Base-by-base conservation (phyloP, 108 stramenopile species). In the Cyclotella choctawhatcheeana region DNA sequence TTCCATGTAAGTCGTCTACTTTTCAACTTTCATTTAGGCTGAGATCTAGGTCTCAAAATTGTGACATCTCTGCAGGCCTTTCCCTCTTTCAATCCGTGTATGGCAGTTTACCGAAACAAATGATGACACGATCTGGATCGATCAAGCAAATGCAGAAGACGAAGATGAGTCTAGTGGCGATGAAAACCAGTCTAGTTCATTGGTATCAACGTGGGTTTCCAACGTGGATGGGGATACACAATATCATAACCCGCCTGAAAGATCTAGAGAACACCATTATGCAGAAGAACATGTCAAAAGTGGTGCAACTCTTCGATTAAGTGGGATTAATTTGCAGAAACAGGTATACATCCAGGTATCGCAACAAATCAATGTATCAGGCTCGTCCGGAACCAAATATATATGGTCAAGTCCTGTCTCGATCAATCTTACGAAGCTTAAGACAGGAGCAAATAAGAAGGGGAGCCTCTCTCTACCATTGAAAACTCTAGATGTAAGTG, bases 301-400 rank as follows among this genome's bases (percentile, higher is more conserved):
- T 32, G 77, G 77, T 4, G 22, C 60, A 48, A 71, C 64, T 20
- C 31, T 78, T 12, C 69, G 54, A n/a, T 51, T 80, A 29, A 80
- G 74, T 24, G 81, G 81, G 31, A 81, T 81, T 10, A 72, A 76
- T 48, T 66, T 74, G 44, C 47, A 48, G 17, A 54, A 59, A 22
- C 48, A 45, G 1, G 33, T 81, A 21, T 81, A 47, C 31, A 60
- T 81, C 6, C 74, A 81, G 29, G 55, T 81, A 14, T 64, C 81
- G 21, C 81, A 81, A 34, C 33, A 30, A 29, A 33, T 81, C 21
- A 14, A 52, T 30, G 22, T 7, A 24, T 34, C 16, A 0, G 64
- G 58, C 3, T 47, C 18, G 44, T 12, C 34, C 27, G 68, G 58
- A 20, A 31, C 25, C 2, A 61, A 40, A 30, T 8, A 45, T 25